Evolutionary conservation across 805 yeast species (phyloP), one percentile per base, ranked within the genome.

Genomic region (Candida khao-thaluensis): DNA sequence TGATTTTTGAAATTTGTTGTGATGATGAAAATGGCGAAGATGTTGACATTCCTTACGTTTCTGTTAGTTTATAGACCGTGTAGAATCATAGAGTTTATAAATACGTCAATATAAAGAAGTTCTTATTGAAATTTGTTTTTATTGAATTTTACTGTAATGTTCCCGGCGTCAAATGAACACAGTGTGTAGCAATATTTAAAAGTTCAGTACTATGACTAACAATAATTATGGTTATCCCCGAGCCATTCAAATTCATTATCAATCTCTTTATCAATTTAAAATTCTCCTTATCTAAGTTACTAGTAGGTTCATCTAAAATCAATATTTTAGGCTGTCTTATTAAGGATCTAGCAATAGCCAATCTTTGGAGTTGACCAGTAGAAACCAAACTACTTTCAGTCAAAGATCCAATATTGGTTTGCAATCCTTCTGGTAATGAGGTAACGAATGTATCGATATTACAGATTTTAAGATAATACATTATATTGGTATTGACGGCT

Each of bases 11-110:
- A 64, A 76, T 93, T 32, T 88, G 96, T 60, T 85, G 91, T 45
- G 98, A 93, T 54, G 99, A 93, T 60, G 71, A 78, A 55, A 76
- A 82, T 32, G 99, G 91, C 24, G 98, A 93, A 59, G 99, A 93
- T 59, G 96, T 89, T 15, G 98, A 90, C 53, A 87, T 89, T 47
- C 99, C 99, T 22, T 89, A 79, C 58, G 76, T 90, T 45, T 79
- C 85, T 41, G 77, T 90, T 15, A 35, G 20, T 36, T 47, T 20
- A 18, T 32, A n/a, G 27, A 18, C n/a, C 9, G 7, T 11, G 21
- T 18, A 23, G 6, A n/a, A 15, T 3, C 6, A 5, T 31, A 31
- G 12, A 25, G 10, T 25, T 25, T 6, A 30, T n/a, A n/a, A n/a
- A n/a, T n/a, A n/a, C n/a, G n/a, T n/a, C n/a, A n/a, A n/a, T n/a